Evolutionary conservation across 179 eudicot genomes (phyloP).

Genomic region (Gypsophila paniculata): DNA sequence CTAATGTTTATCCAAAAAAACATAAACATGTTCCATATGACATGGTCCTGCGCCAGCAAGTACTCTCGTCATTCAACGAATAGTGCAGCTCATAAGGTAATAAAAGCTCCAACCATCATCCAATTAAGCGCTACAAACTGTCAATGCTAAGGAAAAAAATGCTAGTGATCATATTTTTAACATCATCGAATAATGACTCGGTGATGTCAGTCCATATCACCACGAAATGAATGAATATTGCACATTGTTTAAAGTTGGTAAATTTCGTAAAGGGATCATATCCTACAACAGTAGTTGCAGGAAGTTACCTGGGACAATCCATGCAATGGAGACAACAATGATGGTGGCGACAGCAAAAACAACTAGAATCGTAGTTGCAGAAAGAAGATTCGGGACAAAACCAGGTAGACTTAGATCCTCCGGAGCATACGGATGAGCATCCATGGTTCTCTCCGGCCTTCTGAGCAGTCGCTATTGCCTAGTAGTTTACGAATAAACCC

Average conservation of each 20-base stretch:
- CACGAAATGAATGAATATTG: neutral
- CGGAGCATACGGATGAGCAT: conserved; percentile 56
- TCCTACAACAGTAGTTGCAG: neutral
- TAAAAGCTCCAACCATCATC: neutral
- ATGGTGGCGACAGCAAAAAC: conserved; percentile 44
- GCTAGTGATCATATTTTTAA: no score
- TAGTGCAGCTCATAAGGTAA: neutral
- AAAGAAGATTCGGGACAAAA: conserved; percentile 45
- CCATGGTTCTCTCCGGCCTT: conserved; percentile 20
- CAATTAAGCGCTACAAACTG: neutral
- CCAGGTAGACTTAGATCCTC: conserved; percentile 51
- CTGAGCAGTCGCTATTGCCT: neutral
- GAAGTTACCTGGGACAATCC: conserved; percentile 57
- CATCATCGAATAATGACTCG: neutral
- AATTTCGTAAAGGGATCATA: neutral
- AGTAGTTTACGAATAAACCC: neutral
- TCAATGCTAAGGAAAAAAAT: no score
- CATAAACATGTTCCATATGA: neutral
- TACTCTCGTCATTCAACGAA: neutral
- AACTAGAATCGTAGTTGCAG: conserved; percentile 43
- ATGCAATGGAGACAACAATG: conserved; percentile 41
- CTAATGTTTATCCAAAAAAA: neutral
- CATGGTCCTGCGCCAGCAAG: neutral
- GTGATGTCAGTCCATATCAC: neutral
- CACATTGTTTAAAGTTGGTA: neutral